Base-by-base conservation (phyloP, 2,329 filamentous ascomycete species). In the Alternaria arborescens region DNA sequence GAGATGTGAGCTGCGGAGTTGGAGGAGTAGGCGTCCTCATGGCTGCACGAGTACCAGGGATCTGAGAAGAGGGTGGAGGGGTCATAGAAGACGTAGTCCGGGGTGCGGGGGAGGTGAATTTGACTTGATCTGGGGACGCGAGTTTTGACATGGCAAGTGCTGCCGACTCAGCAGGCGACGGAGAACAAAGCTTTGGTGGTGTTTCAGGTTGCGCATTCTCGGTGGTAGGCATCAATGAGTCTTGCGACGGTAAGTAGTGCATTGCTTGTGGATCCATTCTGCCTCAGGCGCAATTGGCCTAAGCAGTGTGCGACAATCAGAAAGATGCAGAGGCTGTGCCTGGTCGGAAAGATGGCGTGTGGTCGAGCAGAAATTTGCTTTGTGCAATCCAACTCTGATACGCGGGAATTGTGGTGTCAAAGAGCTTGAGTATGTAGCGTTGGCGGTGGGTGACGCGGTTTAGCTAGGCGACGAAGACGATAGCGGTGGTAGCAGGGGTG, bases 21-120 rank as follows among this genome's bases (percentile, higher is more conserved):
- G 84, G 79, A 18, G 85, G 85, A 11, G 85, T 85, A 11, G 86
- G 81, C 30, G 83, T 84, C 48, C 82, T 77, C 46, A 71, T 67
- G 58, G 76, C 58, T 73, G 73, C 54, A 77, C 80, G 68, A 77
- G 80, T 58, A 65, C 70, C 62, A 44, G 82, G 81, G 8, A 85
- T 71, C 70, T 89, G 88, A 2, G 86, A 85, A 3, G 88, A 89
- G 10, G 87, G 87, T 24, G 88, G 88, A 12, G 88, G 87, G 12
- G 88, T 89, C 79, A 88, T 85, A n/a, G 84, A 84, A 20, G 82
- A 83, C 46, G 80, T 77, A 24, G 79, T 78, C 36, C 79, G 80
- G 11, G 81, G 81, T 22, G 82, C 69, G 79, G 70, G 79, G 72
- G 71, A 79, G 12, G 70, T 65, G 59, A 72, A 76, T 61, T 78